Evolutionary conservation across 306 rosid genomes (phyloP), one percentile per base, ranked within the genome.

Genomic region (Lathyrus oleraceus): DNA sequence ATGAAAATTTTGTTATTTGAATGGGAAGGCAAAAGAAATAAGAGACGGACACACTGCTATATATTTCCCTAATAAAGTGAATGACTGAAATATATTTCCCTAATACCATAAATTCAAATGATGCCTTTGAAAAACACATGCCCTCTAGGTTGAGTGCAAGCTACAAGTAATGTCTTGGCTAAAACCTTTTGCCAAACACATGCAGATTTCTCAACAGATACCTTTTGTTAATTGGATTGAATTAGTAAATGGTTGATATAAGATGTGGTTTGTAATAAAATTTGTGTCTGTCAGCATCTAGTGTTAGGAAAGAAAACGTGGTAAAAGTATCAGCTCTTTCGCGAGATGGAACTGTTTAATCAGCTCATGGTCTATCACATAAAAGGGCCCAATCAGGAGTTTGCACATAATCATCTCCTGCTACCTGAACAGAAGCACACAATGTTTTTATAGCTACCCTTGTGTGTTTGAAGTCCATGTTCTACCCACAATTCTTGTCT

Each of bases 361-460:
- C 10, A 20, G 48, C 54, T 61, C 42, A 53, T 71, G 65, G 8
- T 51, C 35, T 43, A 67, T 51, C 36, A 35, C 72, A 23, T 12
- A 66, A 60, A 71, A 23, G 15, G 58, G n/a, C n/a, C 17, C 57
- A 32, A 38, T 36, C 8, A 30, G 17, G 49, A 79, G 48, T 48
- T 70, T 70, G 48, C 54, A 49, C 25, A 16, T 70, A 16, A 38
- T 28, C 40, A 63, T 58, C 45, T 66, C 17, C 12, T 65, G 73
- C 57, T 47, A 47, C 59, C 72, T 45, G 56, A 66, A 52, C 28
- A 11, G 56, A 54, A 68, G 45, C 52, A 66, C 21, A 58, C 48
- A 19, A 20, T 61, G 69, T 61, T 48, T 32, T 70, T 57, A 39
- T 42, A 44, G 52, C 68, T 76, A 58, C 67, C 44, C 30, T 61